phyloP scores from a whole-genome alignment of 805 yeast genomes.

The Metschnikowia cerradonensis region DNA sequence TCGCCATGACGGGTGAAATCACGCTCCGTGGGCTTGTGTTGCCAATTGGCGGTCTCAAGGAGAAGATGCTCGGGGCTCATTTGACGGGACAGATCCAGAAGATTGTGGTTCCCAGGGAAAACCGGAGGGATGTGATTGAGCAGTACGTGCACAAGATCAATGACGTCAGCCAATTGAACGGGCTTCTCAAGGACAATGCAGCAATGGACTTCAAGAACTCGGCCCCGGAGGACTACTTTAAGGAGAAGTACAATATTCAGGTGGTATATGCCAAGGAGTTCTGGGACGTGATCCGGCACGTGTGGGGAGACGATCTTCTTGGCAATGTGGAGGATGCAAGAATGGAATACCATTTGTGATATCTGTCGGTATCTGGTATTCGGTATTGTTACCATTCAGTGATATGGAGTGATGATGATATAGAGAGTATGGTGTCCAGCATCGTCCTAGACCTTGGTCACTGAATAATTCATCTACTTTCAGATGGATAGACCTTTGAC shows the following conservation, averaged over 20 bases:
- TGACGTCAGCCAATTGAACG: constrained; percentile 30
- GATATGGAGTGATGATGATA: no score
- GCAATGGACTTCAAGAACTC: constrained; percentile 25
- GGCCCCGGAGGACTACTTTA: constrained; percentile 50
- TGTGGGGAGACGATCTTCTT: constrained; percentile 57
- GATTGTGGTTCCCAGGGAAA: constrained; percentile 67
- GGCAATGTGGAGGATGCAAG: constrained; percentile 16
- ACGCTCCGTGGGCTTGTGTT: constrained; percentile 73
- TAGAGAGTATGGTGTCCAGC: no score
- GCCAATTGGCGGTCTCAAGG: constrained; percentile 80
- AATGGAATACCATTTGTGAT: constrained; percentile 13
- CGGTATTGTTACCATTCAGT: not conserved
- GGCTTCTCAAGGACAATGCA: constrained; percentile 35
- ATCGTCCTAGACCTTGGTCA: no score
- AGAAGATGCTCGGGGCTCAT: constrained; percentile 76
- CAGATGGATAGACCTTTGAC: no score
- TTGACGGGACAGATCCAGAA: constrained; percentile 52
- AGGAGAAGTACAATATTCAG: constrained; percentile 53
- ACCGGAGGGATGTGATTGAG: constrained; percentile 64
- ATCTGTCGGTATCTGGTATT: no score
- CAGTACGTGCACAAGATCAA: constrained; percentile 42
- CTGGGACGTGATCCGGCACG: constrained; percentile 66
- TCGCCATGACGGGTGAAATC: constrained; percentile 88
- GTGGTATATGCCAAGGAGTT: constrained; percentile 69
- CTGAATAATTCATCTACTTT: no score